Conservation (phyloP, 306 rosid genomes). For the Fragaria iinumae region DNA sequence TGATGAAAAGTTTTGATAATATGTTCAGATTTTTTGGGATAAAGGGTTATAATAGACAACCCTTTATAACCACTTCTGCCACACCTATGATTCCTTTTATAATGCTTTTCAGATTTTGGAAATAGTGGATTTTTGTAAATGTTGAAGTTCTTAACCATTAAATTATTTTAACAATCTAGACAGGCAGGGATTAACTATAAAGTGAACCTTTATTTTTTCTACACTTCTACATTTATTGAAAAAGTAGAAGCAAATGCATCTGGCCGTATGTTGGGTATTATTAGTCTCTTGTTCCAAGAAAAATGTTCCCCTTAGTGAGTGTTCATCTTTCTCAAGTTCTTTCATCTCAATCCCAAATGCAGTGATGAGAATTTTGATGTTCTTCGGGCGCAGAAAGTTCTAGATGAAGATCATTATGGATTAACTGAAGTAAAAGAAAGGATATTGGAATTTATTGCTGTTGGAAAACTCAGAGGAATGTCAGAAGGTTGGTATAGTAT, state of each 20-base stretch:
- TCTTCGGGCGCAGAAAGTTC: constrained; percentile 75
- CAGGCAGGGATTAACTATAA: background rate
- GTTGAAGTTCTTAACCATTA: background rate
- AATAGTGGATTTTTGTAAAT: background rate
- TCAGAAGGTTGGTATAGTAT: constrained; percentile 71
- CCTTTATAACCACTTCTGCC: background rate
- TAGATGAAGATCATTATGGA: constrained; percentile 98
- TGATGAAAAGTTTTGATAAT: background rate
- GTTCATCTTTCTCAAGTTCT: background rate
- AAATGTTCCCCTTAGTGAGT: background rate
- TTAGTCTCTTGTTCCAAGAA: background rate
- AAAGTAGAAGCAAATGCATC: background rate
- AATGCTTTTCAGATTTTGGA: background rate
- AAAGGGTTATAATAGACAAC: background rate
- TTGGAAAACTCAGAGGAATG: constrained; percentile 91
- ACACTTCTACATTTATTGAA: background rate
- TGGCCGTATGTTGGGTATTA: background rate
- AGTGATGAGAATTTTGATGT: constrained; percentile 97
- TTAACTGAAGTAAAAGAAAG: constrained; percentile 95
- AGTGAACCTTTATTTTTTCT: background rate
- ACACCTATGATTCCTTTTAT: background rate
- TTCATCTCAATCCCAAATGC: constrained; percentile 24
- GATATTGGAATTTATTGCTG: constrained; percentile 95
- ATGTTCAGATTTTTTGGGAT: background rate
- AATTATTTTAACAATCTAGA: background rate